Conservation (phyloP, 495 filamentous ascomycete genomes). For the Daldinia caldariorum region DNA sequence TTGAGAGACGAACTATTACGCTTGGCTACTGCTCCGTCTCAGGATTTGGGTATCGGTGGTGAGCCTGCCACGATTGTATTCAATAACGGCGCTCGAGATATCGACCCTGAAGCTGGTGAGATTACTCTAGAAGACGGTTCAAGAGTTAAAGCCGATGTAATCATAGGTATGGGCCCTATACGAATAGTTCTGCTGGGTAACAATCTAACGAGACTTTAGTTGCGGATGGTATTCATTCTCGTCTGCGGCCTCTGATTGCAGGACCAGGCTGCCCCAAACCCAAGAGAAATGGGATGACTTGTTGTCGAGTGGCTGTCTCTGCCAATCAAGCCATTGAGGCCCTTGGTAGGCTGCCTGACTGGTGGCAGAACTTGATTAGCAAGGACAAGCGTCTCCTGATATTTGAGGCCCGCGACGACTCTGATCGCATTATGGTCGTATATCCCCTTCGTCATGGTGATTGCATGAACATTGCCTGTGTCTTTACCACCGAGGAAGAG, state of each 20-base stretch:
- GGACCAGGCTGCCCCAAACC: constrained; percentile 50
- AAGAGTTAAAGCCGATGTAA: constrained; percentile 54
- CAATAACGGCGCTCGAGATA: constrained; percentile 46
- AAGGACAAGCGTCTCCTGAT: constrained; percentile 48
- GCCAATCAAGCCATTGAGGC: constrained; percentile 53
- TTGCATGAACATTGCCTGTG: constrained; percentile 49
- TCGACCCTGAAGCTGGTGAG: constrained; percentile 52
- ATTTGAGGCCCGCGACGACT: constrained; percentile 50
- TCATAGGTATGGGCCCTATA: constrained; percentile 50
- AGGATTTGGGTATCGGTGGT: constrained; percentile 38
- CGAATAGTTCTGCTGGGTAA: not conserved
- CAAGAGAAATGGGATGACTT: constrained; percentile 61
- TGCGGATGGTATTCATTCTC: constrained; percentile 63
- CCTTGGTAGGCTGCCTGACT: constrained; percentile 44
- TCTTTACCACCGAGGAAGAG: constrained; percentile 38
- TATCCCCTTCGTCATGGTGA: constrained; percentile 57
- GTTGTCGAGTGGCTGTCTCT: constrained; percentile 62
- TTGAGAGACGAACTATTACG: constrained; percentile 52
- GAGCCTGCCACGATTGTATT: constrained; percentile 44
- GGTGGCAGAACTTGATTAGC: constrained; percentile 42
- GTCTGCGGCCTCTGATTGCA: constrained; percentile 51
- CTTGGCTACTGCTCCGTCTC: constrained; percentile 47
- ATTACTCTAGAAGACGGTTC: constrained; percentile 51
- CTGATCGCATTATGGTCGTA: constrained; percentile 56
- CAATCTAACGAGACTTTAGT: constrained; percentile 11